Conservation (phyloP, 768 basidiomycete species). For the Kwoniella shandongensis region DNA sequence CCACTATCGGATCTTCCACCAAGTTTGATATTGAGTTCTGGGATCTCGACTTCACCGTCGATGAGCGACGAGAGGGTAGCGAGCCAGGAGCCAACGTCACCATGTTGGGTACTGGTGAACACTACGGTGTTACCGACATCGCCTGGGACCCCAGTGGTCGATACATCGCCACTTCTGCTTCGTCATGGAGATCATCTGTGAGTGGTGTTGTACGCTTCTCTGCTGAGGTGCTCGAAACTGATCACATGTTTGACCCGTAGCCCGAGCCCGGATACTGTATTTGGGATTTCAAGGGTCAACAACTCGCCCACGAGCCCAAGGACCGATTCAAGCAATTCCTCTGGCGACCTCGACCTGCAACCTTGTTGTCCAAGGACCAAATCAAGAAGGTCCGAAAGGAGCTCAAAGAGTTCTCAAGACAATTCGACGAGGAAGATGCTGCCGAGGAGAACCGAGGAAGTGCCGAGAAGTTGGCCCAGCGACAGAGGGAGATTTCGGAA, state of each 20-base stretch:
- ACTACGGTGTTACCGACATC: constrained; percentile 95
- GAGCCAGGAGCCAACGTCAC: constrained; percentile 88
- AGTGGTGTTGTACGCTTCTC: constrained; percentile 41
- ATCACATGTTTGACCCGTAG: constrained; percentile 57
- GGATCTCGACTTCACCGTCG: constrained; percentile 87
- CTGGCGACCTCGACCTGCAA: constrained; percentile 93
- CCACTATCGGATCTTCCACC: constrained; percentile 88
- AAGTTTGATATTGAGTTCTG: constrained; percentile 99
- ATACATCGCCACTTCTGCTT: constrained; percentile 87
- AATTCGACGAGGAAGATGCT: constrained; percentile 95
- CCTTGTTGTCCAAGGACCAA: constrained; percentile 80
- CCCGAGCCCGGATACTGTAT: constrained; percentile 94
- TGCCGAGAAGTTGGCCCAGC: constrained; percentile 84
- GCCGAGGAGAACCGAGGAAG: constrained; percentile 91
- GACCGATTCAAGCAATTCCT: constrained; percentile 99
- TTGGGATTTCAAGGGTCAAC: constrained; percentile 98
- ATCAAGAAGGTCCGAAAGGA: constrained; percentile 83
- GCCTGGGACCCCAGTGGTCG: constrained; percentile 98
- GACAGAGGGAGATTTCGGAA: constrained; percentile 91
- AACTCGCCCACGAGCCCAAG: constrained; percentile 73
- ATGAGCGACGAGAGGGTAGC: constrained; percentile 57
- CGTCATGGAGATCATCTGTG: constrained; percentile 92
- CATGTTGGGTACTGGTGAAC: constrained; percentile 79
- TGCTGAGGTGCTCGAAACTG: neutral
- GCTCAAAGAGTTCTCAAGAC: constrained; percentile 82